Conservation (phyloP, 371 early-diverging fungal genomes). For the Chytridium lagenaria region DNA sequence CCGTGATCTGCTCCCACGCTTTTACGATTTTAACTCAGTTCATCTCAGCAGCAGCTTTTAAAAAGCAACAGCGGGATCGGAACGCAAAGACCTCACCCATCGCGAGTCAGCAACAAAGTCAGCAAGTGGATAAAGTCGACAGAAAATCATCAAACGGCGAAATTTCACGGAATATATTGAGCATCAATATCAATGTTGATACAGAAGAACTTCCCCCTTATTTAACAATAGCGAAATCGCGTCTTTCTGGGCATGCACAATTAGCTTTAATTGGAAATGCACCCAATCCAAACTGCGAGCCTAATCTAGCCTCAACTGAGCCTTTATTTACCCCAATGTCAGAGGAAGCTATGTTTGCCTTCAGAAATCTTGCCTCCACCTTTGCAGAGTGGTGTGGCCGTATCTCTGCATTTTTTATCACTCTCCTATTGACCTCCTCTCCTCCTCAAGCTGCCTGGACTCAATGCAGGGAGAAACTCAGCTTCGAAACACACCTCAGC, state of each 20-base stretch:
- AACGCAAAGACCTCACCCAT: no score
- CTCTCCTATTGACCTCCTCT: neutral
- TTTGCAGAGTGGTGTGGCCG: constrained; percentile 4
- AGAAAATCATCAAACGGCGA: neutral
- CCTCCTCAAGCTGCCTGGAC: constrained; percentile 10
- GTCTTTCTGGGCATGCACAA: no score
- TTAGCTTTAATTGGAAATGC: neutral
- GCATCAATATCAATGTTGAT: neutral
- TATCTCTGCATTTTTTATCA: neutral
- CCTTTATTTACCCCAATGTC: constrained; percentile 2
- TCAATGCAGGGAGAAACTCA: neutral
- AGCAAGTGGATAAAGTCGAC: neutral
- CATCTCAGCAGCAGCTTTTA: neutral
- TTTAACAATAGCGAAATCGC: neutral
- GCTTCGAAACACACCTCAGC: neutral
- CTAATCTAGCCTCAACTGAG: neutral
- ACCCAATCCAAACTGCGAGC: neutral
- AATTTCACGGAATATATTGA: no score
- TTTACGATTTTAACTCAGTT: neutral
- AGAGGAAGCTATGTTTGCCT: neutral
- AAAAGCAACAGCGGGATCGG: neutral
- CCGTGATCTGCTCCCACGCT: neutral
- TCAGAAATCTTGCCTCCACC: neutral
- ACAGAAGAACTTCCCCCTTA: neutral
- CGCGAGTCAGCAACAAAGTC: no score